phyloP scores from a whole-genome alignment of 176 grass and related monocot species.

The Metroxylon sagu region DNA sequence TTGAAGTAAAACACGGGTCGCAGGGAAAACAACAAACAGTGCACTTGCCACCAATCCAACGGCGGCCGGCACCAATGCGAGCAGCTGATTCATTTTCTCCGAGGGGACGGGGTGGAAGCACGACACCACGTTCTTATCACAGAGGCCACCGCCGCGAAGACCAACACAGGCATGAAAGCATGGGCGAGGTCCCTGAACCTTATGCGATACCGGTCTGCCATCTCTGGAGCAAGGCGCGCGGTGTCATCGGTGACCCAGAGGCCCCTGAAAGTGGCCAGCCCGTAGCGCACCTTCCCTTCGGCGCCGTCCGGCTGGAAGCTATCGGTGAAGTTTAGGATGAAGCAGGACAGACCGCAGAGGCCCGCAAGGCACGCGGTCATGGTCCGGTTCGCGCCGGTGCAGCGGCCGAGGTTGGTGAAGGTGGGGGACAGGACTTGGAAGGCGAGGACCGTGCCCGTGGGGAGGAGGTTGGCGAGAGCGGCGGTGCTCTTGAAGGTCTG shows the following conservation, averaged over 20 bases:
- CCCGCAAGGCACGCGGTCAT: conserved; percentile 29
- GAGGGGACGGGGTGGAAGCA: no score
- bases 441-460: no score
- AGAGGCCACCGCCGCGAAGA: conserved; percentile 47
- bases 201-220: conserved; percentile 14
- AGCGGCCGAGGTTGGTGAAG: no score
- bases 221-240: neutral
- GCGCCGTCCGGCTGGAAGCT: conserved; percentile 44
- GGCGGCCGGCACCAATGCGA: conserved; percentile 22
- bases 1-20: no score
- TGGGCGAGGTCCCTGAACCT: conserved; percentile 29
- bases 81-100: conserved; percentile 24
- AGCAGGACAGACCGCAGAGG: conserved; percentile 31
- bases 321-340: conserved; percentile 53
- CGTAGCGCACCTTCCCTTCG: conserved; percentile 32
- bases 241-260: conserved; percentile 23
- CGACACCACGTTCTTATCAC: conserved; percentile 40
- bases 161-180: conserved; percentile 34
- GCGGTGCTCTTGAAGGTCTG: conserved; percentile 28
- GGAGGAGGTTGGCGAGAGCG: neutral
- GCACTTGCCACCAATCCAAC: conserved; percentile 35
- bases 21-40: conserved; percentile 47
- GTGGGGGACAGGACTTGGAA: no score
- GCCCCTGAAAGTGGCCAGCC: conserved; percentile 39
- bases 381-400: conserved; percentile 13